phyloP scores from a whole-genome alignment of 2,329 filamentous ascomycete genomes.

The Sporothrix sp. region DNA sequence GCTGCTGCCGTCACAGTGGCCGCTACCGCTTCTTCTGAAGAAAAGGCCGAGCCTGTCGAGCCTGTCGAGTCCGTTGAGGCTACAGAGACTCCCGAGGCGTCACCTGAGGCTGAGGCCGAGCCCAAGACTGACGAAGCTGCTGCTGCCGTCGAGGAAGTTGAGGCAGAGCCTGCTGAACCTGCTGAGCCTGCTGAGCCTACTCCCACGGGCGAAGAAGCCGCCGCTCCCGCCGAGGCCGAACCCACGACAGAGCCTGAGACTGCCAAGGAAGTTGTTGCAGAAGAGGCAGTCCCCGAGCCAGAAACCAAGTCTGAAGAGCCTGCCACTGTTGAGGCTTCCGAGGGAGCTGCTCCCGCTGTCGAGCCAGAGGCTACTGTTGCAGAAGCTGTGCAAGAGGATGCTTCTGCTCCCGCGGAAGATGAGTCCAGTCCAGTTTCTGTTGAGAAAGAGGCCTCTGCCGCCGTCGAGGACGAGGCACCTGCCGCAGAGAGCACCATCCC shows the following conservation, averaged over 20 bases:
- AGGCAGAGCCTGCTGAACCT: not conserved
- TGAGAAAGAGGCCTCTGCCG: not conserved
- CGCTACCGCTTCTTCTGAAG: not conserved
- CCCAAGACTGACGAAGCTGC: not conserved
- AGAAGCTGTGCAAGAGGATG: no score
- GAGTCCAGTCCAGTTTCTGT: no score
- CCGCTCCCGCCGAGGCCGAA: not conserved
- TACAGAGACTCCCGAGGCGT: not conserved
- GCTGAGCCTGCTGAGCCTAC: not conserved
- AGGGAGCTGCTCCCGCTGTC: not conserved
- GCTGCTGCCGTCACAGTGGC: slow-evolving; percentile 1
- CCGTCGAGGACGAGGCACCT: not conserved
- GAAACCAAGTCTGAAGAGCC: not conserved
- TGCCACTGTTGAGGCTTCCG: not conserved
- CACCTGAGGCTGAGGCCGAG: not conserved
- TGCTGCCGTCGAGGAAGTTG: not conserved
- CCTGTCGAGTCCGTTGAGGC: no score
- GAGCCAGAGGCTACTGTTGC: no score
- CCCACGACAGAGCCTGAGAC: not conserved
- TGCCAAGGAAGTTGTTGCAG: no score
- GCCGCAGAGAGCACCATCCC: not conserved
- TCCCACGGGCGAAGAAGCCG: not conserved
- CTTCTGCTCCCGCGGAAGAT: no score
- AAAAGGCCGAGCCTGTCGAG: no score
- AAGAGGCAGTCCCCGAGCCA: no score